A percentile compares a stretch with the other conserved stretches of the same genome.
Conservation (phyloP, 1,284 basidiomycete species). For the Cutaneotrichosporon spelunceum region DNA sequence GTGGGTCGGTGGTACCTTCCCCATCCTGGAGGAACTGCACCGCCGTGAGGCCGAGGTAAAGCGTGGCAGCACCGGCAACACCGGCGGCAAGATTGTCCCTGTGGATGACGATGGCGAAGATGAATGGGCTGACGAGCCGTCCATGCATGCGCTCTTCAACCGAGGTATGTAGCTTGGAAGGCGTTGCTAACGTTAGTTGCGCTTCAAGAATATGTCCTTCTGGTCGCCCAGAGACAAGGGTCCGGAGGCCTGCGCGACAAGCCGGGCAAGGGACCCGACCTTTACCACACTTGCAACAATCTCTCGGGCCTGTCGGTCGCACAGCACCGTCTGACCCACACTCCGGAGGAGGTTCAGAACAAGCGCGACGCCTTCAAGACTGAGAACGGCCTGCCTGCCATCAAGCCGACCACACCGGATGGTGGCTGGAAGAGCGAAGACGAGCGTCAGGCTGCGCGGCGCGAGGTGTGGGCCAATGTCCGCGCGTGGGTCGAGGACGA, state of each 20-base stretch:
- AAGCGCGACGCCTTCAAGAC: conserved; percentile 46
- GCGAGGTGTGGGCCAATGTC: conserved; percentile 59
- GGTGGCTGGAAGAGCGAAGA: conserved; percentile 39
- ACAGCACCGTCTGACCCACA: conserved; percentile 69
- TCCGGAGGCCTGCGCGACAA: conserved; percentile 86
- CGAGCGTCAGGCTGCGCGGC: conserved; percentile 54
- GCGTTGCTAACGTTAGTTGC: conserved; percentile 55
- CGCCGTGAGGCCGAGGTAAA: conserved; percentile 34
- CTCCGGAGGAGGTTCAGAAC: conserved; percentile 52
- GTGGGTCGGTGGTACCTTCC: conserved; percentile 94
- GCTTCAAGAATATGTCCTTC: conserved; percentile 81
- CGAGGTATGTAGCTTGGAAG: conserved; percentile 37
- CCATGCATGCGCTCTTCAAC: conserved; percentile 43
- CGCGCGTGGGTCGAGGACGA: conserved; percentile 76
- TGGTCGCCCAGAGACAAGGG: conserved; percentile 72
- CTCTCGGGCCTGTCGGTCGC: conserved; percentile 82
- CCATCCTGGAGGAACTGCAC: conserved; percentile 66
- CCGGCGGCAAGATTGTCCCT: conserved; percentile 10
- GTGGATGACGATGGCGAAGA: conserved; percentile 32
- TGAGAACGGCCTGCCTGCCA: conserved; percentile 34
- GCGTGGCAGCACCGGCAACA: not conserved
- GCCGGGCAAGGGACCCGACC: conserved; percentile 82
- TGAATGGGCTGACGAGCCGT: conserved; percentile 27
- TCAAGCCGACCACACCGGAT: conserved; percentile 25
- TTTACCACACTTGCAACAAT: conserved; percentile 89